Evolutionary conservation across 2,329 filamentous ascomycete species (phyloP), one percentile per base, ranked within the genome.

Genomic region (Botrytis byssoidea): DNA sequence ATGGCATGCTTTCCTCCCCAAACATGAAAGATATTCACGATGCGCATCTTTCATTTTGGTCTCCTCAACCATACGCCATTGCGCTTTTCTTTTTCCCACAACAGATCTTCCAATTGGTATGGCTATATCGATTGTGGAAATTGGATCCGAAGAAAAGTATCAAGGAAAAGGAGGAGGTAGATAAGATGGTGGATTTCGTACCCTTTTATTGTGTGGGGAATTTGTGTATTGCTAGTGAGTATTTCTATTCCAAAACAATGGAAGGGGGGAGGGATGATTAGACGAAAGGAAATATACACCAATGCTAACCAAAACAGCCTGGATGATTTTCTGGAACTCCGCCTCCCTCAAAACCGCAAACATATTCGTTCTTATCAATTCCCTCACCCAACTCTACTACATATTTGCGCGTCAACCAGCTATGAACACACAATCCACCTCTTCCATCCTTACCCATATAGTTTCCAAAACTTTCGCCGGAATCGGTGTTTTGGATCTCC

Each of bases 241-340:
- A 40, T 35, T 25, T 29, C 22, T 14, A 4, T 18, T 1, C 7
- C 7, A 4, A 7, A 29, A 18, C 16, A 29, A 29, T 29, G 7
- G 4, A 57, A 57, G 51, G 51, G 51, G n/a, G 25, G 14, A n/a
- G 10, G n/a, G 14, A 0, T 9, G n/a, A 57, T 29, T 29, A 29
- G 51, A 57, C 16, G 51, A 18, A 57, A 18, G 8, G 51, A 29
- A 18, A 57, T 7, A 18, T 2, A 32, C 7, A 46, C 2, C 12
- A 51, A n/a, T 51, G 32, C 64, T 66, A 37, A 66, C 20, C 8
- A 16, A 64, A 22, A 71, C 70, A 85, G 84, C 85, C 5, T 89
- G 88, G 88, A 89, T 90, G 87, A 84, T 90, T 77, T 89, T 89
- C 82, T 90, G 88, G 88, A 89, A 90, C 77, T 77, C 83, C 1